Evolutionary conservation across 2,329 filamentous ascomycete genomes (phyloP), one percentile per base, ranked within the genome.

Genomic region (Claviceps sorghi): DNA sequence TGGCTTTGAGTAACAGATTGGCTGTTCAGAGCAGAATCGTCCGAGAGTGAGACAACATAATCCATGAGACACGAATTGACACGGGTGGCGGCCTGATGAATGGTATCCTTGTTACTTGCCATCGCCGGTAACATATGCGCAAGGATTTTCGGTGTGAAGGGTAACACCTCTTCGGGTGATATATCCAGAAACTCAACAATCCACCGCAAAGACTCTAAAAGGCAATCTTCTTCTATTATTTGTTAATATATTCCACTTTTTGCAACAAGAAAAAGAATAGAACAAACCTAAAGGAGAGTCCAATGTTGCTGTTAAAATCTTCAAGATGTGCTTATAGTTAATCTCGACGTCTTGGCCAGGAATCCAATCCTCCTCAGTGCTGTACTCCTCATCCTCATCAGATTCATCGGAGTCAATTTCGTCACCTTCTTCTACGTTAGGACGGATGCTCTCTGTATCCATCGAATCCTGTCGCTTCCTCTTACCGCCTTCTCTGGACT

Each of bases 141-240:
- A 44, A 98, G 72, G 32, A 98, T 83, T 59, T 88, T 87, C 22
- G 94, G 94, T 0, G 95, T 93, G 65, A 97, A 97, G 4, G 87
- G 86, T 43, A 98, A 76, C 4, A 98, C 94, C 62, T 98, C 93
- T 64, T 96, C 93, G 0, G 93, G 91, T 60, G 90, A 96, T 46
- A 98, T 97, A 57, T 97, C 90, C 59, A 98, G 85, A 65, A 98
- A 96, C 54, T 86, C 86, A 58, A 96, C 89, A 57, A 98, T 89
- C 93, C 93, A 98, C 56, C 88, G 81, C 30, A 98, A 74, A 3
- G 90, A 89, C 51, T 95, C 94, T 41, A 96, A 76, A 45, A 96
- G 79, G 57, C 94, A 90, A 62, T 95, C 88, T 65, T 97, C 89
- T 64, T 96, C 90, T 83, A 64, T 21, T 21, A 5, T 9, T 22